Evolutionary conservation across 768 basidiomycete species (phyloP).

Genomic region (Termitomyces sp.): DNA sequence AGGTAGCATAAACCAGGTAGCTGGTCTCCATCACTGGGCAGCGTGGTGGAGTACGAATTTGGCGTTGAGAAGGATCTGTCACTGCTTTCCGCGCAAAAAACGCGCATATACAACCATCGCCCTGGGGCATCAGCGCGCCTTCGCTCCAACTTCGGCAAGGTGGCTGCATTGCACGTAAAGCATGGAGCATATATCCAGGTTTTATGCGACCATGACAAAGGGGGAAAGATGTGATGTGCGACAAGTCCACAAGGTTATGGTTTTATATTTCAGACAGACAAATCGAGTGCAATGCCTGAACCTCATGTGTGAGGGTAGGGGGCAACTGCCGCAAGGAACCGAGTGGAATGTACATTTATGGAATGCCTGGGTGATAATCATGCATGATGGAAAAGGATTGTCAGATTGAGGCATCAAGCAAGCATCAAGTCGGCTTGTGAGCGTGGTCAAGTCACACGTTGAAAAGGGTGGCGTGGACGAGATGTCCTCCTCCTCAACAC

Average conservation of each 20-base stretch:
- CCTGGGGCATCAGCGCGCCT: too few species aligned
- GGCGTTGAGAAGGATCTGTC: too few species aligned
- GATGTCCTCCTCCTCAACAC: constrained; percentile 1
- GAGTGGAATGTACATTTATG: too few species aligned
- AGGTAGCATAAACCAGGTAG: too few species aligned
- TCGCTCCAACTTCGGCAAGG: background rate
- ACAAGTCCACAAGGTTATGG: background rate
- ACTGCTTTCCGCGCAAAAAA: too few species aligned
- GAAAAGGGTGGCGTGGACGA: background rate
- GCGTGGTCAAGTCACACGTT: too few species aligned
- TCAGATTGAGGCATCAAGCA: background rate
- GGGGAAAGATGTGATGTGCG: background rate
- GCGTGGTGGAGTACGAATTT: too few species aligned
- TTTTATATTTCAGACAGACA: background rate
- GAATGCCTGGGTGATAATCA: background rate
- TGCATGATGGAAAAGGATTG: background rate
- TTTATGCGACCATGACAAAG: background rate
- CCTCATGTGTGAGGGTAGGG: too few species aligned
- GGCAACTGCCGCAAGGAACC: too few species aligned
- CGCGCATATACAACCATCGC: too few species aligned
- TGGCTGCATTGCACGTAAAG: background rate
- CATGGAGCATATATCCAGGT: background rate
- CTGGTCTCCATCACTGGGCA: too few species aligned
- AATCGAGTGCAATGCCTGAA: too few species aligned
- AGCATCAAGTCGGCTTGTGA: background rate